Evolutionary conservation across 495 filamentous ascomycete species (phyloP).

Genomic region (Hypoxylon rickii): DNA sequence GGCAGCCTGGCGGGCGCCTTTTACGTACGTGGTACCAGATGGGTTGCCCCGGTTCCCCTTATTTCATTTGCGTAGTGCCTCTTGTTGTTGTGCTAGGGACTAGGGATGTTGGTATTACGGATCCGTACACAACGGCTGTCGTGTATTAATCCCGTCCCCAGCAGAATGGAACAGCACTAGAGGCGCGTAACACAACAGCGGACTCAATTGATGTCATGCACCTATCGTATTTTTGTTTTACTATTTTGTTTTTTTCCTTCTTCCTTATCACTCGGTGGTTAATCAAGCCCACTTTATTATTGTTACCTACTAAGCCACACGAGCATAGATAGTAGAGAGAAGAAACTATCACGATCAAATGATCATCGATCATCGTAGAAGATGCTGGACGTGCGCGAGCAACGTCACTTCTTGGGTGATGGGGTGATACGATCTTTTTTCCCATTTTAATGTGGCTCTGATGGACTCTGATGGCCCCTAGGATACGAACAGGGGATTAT

Average conservation of each 20-base stretch:
- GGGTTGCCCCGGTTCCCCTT: neutral
- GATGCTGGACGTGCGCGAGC: conserved; percentile 8
- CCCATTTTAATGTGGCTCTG: conserved; percentile 14
- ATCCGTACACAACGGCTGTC: too few species aligned
- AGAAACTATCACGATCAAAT: conserved; percentile 2
- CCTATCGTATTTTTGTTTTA: too few species aligned
- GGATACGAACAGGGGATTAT: conserved; percentile 34
- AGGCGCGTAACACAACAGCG: neutral
- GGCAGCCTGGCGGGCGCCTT: neutral
- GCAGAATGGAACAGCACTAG: neutral
- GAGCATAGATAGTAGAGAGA: neutral
- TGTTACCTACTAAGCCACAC: conserved; percentile 4
- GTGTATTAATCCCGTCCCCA: neutral
- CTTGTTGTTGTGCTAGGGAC: neutral
- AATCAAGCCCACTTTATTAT: conserved; percentile 10
- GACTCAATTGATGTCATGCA: too few species aligned
- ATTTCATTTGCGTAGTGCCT: neutral
- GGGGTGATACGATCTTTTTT: conserved; percentile 32
- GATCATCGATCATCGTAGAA: conserved; percentile 20
- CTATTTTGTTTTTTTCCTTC: neutral
- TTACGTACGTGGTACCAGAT: too few species aligned
- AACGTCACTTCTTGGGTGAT: conserved; percentile 32
- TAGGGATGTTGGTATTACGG: too few species aligned
- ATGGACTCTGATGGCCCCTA: conserved; percentile 26
- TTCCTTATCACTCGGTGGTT: conserved; percentile 2